Evolutionary conservation across 495 filamentous ascomycete species (phyloP), one percentile per base, ranked within the genome.

Genomic region (Penicillium psychrofluorescens): DNA sequence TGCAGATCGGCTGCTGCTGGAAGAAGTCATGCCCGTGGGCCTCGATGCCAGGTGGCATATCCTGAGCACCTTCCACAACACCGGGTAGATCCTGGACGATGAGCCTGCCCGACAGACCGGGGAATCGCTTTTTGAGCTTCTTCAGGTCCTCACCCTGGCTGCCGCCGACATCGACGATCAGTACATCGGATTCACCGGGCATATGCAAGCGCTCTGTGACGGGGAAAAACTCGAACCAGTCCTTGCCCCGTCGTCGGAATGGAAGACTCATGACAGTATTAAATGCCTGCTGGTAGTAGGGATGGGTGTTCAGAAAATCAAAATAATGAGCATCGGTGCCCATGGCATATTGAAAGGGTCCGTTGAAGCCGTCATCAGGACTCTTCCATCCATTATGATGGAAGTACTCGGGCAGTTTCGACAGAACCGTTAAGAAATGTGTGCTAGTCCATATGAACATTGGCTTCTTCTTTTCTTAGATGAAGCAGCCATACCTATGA

Each of bases 151-250:
- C 76, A 0, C 79, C 78, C 39, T 75, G 63, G 11, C 63, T 64
- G 4, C 79, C 78, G 22, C 78, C 80, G 0, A 83, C 43, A 50
- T 82, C 77, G 28, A 80, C 74, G 22, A 79, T 45, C 7, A 54
- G 38, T 9, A 48, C 29, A 33, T 57, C 44, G 14, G 36, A 10
- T 3, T 32, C 32, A 8, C 30, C 31, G 10, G 29, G 11, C 8
- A 37, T 37, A 10, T 14, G 36, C 12, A 49, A 15, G 11, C 42
- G 33, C 12, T 45, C 28, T 4, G 30, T 42, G 41, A 45, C 35
- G n/a, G 43, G 56, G 41, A 48, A 54, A 14, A 57, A 33, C 1
- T 51, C 48, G 30, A 59, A 54, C 56, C 56, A 56, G 13, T 47
- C 40, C 11, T 39, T 29, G n/a, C 44, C 43, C 0, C 33, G 32